Evolutionary conservation across 441 rosid genomes (phyloP).

Genomic region (Dalechampia spathulata): DNA sequence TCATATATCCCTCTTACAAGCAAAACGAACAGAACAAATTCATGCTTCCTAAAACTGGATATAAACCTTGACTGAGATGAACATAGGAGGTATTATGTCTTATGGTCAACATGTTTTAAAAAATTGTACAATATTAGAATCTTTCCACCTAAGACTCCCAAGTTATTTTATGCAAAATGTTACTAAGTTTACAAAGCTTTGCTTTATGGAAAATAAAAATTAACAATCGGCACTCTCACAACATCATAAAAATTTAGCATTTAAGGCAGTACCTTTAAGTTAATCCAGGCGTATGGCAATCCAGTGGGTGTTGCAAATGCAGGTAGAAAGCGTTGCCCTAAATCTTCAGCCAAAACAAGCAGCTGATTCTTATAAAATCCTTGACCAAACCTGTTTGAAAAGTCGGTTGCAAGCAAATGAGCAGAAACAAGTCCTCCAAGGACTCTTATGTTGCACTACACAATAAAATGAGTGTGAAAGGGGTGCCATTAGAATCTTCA

Average conservation of each 20-base stretch:
- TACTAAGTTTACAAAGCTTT: not conserved
- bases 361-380: conserved; percentile 77
- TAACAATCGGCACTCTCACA: not conserved
- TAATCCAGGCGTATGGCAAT: conserved; percentile 89
- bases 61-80: conserved; percentile 10
- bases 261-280: conserved; percentile 59
- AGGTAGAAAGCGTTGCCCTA: conserved; percentile 73
- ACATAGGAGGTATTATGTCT: conserved; percentile 6
- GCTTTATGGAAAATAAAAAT: not conserved
- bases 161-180: not conserved
- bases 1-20: conserved; percentile 44
- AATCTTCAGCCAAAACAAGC: conserved; percentile 78
- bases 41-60: conserved; percentile 23
- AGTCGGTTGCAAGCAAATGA: conserved; percentile 93
- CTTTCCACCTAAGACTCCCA: not conserved
- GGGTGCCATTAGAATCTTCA: conserved; percentile 22
- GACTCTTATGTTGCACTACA: conserved; percentile 95
- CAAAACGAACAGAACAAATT: conserved; percentile 29
- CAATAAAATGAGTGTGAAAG: conserved; percentile 25
- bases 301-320: conserved; percentile 98
- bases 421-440: conserved; percentile 99
- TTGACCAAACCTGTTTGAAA: conserved; percentile 61
- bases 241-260: conserved; percentile 10
- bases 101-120: conserved; percentile 5
- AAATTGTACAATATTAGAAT: not conserved